Evolutionary conservation across 345 rosid species (phyloP).

Genomic region (Lumnitzera littorea): DNA sequence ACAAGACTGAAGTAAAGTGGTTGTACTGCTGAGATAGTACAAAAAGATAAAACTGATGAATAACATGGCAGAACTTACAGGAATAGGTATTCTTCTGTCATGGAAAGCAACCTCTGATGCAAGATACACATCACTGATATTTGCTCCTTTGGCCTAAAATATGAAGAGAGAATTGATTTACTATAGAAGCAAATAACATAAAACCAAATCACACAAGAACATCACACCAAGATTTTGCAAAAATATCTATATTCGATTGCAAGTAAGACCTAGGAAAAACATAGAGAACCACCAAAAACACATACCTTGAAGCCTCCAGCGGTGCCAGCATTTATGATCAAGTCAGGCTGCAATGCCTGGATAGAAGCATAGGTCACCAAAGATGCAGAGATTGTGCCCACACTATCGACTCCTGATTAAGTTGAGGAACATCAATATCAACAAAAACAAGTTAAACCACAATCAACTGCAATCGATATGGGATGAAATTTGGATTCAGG

Average conservation of each 20-base stretch:
- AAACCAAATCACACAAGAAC: too few species aligned
- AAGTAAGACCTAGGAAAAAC: too few species aligned
- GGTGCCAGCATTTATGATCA: conserved; percentile 86
- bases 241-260: too few species aligned
- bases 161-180: conserved; percentile 1
- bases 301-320: conserved; percentile 92
- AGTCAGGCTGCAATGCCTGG: conserved; percentile 64
- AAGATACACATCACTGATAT: conserved; percentile 65
- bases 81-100: conserved; percentile 91
- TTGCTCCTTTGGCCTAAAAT: conserved; percentile 74
- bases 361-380: conserved; percentile 85
- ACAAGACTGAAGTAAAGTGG: too few species aligned
- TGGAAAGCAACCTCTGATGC: conserved; percentile 79
- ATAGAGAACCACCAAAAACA: background rate
- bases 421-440: conserved; percentile 4
- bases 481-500: background rate
- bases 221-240: too few species aligned
- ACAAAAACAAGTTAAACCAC: background rate
- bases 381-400: conserved; percentile 79
- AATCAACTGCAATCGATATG: conserved; percentile 1
- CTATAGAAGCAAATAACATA: background rate
- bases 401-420: conserved; percentile 75
- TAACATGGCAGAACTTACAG: conserved; percentile 34
- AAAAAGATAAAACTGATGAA: background rate
- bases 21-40: too few species aligned